Base-by-base conservation (phyloP, 768 basidiomycete genomes). In the Amanita subjunquillea region DNA sequence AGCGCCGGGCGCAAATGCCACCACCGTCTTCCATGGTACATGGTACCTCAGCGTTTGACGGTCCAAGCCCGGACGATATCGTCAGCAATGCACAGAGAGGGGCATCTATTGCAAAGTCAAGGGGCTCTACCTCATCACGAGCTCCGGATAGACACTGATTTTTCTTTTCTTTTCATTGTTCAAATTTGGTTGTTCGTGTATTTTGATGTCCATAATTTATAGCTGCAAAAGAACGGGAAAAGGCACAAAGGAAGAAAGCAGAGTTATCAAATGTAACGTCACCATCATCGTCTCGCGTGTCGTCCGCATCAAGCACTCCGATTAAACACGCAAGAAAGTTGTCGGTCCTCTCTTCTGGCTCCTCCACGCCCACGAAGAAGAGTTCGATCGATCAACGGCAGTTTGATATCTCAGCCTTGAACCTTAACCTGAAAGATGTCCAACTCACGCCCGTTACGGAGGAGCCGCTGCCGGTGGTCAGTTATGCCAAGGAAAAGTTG, bases 41-140 rank as follows among this genome's bases (percentile, higher is more conserved):
- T 15, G 62, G 64, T 38, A 67, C 70, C 2, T 90, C 89, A 63
- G 69, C 80, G 8, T 91, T 93, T 61, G 82, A 92, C 56, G 77
- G 75, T 22, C 90, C 89, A 34, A 96, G 93, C 66, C 95, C 95
- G 20, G 95, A 98, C 59, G 95, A 97, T 60, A 68, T 89, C 56
- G 82, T 97, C 7, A 71, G 87, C 59, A 80, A 80, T 58, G 89
- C 91, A 50, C 80, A 91, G 46, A 82, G 78, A 50, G 87, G 87
- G 43, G 87, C 91, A 3, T 69, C 82, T 29, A 67, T 86, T 45
- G 73, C 67, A 9, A 69, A 74, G 51, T 68, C 70, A 50, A 66
- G 58, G 49, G 56, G 60, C 41, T 57, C 62, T 12, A 29, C 61
- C 22, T 37, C 55, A 40, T 55, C 55, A 46, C 58, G 59, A 40